phyloP scores from a whole-genome alignment of 2,329 filamentous ascomycete genomes.

The Pezicula rhizophila region DNA sequence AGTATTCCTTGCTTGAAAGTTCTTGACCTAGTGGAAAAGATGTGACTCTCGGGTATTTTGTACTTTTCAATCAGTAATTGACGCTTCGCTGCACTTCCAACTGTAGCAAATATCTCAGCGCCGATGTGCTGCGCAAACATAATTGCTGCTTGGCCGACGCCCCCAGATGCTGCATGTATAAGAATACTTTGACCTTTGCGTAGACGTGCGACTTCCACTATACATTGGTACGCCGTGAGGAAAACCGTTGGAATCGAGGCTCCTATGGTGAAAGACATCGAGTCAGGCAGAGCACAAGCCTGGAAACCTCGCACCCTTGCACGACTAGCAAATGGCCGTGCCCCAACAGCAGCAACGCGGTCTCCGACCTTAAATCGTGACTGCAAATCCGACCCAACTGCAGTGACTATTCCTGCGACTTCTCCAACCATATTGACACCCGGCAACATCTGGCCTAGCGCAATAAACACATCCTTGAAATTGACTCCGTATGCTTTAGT shows the following conservation, averaged over 20 bases:
- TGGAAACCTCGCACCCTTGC: conserved; percentile 16
- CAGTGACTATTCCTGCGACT: conserved; percentile 22
- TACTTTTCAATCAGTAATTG: conserved; percentile 11
- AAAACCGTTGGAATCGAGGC: conserved; percentile 13
- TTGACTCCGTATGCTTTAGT: conserved; percentile 10
- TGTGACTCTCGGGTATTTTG: conserved; percentile 6
- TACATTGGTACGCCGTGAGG: conserved; percentile 12
- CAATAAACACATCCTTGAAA: conserved; percentile 20
- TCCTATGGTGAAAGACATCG: conserved; percentile 8
- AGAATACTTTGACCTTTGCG: conserved; percentile 21
- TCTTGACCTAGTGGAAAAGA: conserved; percentile 5
- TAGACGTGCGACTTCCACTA: conserved; percentile 14
- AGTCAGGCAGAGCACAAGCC: conserved; percentile 4
- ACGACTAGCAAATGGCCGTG: conserved; percentile 20
- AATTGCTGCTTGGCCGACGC: conserved; percentile 28
- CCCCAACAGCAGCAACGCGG: conserved; percentile 21
- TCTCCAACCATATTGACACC: conserved; percentile 21
- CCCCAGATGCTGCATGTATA: conserved; percentile 27
- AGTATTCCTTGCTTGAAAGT: conserved; percentile 20
- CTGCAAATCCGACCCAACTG: conserved; percentile 15
- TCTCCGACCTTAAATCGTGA: conserved; percentile 22
- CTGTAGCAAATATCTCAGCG: conserved; percentile 24
- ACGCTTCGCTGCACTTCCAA: conserved; percentile 7
- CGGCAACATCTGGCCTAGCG: conserved; percentile 14
- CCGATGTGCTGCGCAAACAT: conserved; percentile 20